Base-by-base conservation (phyloP, 2,329 filamentous ascomycete genomes). In the Clonostachys chloroleuca region DNA sequence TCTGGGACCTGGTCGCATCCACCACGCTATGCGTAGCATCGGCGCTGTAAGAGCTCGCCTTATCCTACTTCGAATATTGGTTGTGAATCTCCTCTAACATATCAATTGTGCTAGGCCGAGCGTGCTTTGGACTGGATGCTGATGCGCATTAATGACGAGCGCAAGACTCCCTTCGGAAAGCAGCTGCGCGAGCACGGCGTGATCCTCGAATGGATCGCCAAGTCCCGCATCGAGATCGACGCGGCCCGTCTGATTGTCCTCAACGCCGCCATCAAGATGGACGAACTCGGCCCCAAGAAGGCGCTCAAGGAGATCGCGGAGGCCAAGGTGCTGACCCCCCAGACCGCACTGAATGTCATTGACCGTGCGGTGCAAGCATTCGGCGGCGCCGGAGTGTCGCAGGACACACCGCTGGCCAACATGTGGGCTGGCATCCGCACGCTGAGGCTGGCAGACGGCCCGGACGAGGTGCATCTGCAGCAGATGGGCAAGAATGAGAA, bases 11-110 rank as follows among this genome's bases (percentile, higher is more conserved):
- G 94, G 94, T 34, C 88, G 94, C 49, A 97, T 99, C 64, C 94
- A 99, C 73, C 94, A 99, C 72, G 90, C 91, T 50, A 99, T 99
- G 94, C 85, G 94, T 54, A 86, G 84, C 51, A 94, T 99, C 62
- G 94, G 94, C 46, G 87, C 90, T 45, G 83, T 83, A 70, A 65
- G 77, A 20, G 14, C 9, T 14, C 16, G 14, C 12, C 40, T 47
- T 20, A 4, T 4, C 30, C 12, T 10, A 16, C 16, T 34, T 9
- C 42, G 6, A 14, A 14, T 34, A n/a, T 3, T 33, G 10, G n/a
- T 10, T 44, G n/a, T 33, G 13, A 9, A 12, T 44, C 14, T 33
- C 20, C 12, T 34, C 18, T 44, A 33, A 33, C n/a, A 33, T n/a
- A 6, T 41, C 14, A 37, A 41, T 13, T 6, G 34, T 35, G 40